Conservation (phyloP, 140 eudicot species). For the Bidens hawaiensis region DNA sequence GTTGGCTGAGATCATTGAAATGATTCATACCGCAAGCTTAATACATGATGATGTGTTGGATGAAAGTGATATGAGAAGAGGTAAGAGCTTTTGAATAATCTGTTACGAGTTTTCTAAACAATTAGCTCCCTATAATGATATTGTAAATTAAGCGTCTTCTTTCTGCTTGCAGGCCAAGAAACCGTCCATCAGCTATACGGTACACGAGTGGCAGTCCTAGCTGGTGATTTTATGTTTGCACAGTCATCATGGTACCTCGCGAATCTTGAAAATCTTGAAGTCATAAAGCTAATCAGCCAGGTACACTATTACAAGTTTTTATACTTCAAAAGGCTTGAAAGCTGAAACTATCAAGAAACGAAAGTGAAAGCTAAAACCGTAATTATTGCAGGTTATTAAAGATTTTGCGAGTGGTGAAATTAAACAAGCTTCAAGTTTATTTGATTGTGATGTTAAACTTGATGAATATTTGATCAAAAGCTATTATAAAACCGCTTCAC, state of each 20-base stretch:
- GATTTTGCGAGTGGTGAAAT: conserved; percentile 89
- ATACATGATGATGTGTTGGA: too few relatives aligned
- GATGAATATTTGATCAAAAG: conserved; percentile 82
- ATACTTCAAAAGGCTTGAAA: too few relatives aligned
- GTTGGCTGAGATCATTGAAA: conserved; percentile 91
- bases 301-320: conserved; percentile 28
- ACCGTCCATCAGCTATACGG: conserved; percentile 83
- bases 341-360: background rate
- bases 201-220: conserved; percentile 85
- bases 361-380: background rate
- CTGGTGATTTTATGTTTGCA: conserved; percentile 98
- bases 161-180: conserved; percentile 58
- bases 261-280: conserved; percentile 89
- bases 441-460: conserved; percentile 71
- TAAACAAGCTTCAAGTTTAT: conserved; percentile 76
- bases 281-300: conserved; percentile 92
- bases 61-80: too few relatives aligned
- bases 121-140: background rate
- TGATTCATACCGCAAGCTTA: conserved; percentile 99
- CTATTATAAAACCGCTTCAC: conserved; percentile 57
- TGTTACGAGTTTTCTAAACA: background rate
- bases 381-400: too few relatives aligned
- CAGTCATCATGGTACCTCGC: conserved; percentile 97
- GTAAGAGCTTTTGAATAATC: conserved; percentile 29
- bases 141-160: background rate